Evolutionary conservation across 2,329 filamentous ascomycete genomes (phyloP), one percentile per base, ranked within the genome.

Genomic region (Apiospora aurea): DNA sequence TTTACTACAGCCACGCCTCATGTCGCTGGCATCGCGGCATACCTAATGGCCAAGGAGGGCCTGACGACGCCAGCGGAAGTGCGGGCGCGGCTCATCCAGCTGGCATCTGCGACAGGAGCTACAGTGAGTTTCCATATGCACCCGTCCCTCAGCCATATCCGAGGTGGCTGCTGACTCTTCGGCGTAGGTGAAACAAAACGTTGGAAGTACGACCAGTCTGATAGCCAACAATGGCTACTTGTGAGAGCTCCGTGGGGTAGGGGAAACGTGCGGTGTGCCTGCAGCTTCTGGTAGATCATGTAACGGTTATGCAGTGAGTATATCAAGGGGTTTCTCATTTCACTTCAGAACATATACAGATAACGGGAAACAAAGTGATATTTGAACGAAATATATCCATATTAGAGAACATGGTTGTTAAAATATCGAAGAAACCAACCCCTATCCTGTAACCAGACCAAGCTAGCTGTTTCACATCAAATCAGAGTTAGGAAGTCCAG

Each of bases 1-100:
- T 2, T 21, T 14, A 5, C 34, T 16, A 21, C 5, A 61, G 85
- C 87, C 13, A 79, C 83, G 8, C 88, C 87, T 2, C 86, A 88
- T 72, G 81, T 89, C 69, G 82, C 85, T n/a, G 88, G 88, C 0
- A 75, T 90, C 0, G 86, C 83, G 3, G 80, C 85, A 0, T 89
- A 89, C 76, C 76, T 87, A 49, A 71, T 75, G 51, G 68, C 69
- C 1, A 67, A 75, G 2, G 73, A 75, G 38, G 71, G 72, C 2
- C n/a, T 67, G 21, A 68, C 67, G 18, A 44, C 69, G 49, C 72
- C 74, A 0, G 71, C 69, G 2, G 74, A 73, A 10, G 71, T 75
- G 13, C 70, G 74, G 18, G 69, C 72, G n/a, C 71, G 73, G 13
- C 73, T 78, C 8, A 72, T 74, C 44, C 64, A 73, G 26, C 16